Conservation (phyloP, 192 early-diverging fungal genomes). For the Rhizophagus prolifer region DNA sequence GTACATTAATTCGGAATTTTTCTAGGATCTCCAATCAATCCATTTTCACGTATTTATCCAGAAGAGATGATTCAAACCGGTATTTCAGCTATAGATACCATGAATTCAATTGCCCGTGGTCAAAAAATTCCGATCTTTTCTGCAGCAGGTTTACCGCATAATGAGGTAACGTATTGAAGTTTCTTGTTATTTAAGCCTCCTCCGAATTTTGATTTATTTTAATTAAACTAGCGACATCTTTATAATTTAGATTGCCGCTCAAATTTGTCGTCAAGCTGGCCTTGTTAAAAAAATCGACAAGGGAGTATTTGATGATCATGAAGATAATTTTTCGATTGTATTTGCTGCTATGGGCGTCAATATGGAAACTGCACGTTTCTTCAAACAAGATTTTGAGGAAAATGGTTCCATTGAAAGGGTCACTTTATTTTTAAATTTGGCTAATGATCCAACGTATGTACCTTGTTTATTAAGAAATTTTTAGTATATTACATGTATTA, state of each 20-base stretch:
- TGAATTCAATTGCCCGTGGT: slow-evolving; percentile 99
- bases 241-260: slow-evolving; percentile 84
- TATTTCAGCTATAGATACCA: slow-evolving; percentile 98
- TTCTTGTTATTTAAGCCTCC: neutral
- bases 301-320: slow-evolving; percentile 91
- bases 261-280: slow-evolving; percentile 99
- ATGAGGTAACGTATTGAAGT: slow-evolving; percentile 66
- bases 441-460: slow-evolving; percentile 93
- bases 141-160: slow-evolving; percentile 96
- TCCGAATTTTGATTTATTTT: neutral
- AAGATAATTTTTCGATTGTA: slow-evolving; percentile 99
- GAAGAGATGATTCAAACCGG: slow-evolving; percentile 99
- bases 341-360: slow-evolving; percentile 99
- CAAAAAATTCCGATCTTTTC: slow-evolving; percentile 99
- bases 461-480: slow-evolving; percentile 9
- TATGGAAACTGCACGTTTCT: slow-evolving; percentile 99
- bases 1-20: neutral
- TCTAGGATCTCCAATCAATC: slow-evolving; percentile 93
- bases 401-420: slow-evolving; percentile 99
- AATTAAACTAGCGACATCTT: neutral
- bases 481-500: neutral
- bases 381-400: slow-evolving; percentile 99
- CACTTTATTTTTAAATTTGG: slow-evolving; percentile 98
- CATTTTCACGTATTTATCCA: slow-evolving; percentile 98
- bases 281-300: slow-evolving; percentile 91